phyloP scores from a whole-genome alignment of 2,329 filamentous ascomycete species.

The Daldinia eschscholtzii region DNA sequence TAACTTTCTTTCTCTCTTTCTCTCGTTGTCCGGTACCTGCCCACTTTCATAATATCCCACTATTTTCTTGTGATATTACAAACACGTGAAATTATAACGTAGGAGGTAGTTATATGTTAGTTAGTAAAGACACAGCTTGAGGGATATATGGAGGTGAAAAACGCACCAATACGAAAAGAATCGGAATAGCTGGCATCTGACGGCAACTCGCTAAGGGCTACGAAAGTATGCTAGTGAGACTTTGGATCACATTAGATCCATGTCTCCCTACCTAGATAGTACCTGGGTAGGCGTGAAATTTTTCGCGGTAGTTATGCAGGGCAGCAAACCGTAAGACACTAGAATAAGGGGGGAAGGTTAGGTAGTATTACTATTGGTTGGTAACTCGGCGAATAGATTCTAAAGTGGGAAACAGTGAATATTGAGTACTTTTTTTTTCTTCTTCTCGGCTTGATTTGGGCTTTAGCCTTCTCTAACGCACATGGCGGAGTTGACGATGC shows the following conservation, averaged over 20 bases:
- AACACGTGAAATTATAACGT: constrained; percentile 4
- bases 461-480: not conserved
- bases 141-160: constrained; percentile 26
- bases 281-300: constrained; percentile 22
- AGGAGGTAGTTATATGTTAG: not conserved
- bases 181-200: constrained; percentile 24
- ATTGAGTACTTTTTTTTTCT: constrained; percentile 13
- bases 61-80: not conserved
- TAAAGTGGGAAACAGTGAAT: constrained; percentile 17
- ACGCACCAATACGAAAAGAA: constrained; percentile 8
- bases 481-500: not conserved
- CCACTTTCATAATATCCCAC: not conserved
- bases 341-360: constrained; percentile 28
- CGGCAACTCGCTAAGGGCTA: constrained; percentile 37
- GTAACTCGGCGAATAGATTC: constrained; percentile 22
- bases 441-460: not conserved
- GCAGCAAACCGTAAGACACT: constrained; percentile 40
- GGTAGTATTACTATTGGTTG: constrained; percentile 32
- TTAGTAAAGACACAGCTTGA: not conserved
- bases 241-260: constrained; percentile 37
- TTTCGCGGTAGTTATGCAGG: constrained; percentile 36
- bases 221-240: constrained; percentile 39
- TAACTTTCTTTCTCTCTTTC: not conserved
- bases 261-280: constrained; percentile 26
- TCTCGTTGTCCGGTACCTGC: not conserved